Evolutionary conservation across 805 yeast species (phyloP).

Genomic region (Candida xiaguanensis): DNA sequence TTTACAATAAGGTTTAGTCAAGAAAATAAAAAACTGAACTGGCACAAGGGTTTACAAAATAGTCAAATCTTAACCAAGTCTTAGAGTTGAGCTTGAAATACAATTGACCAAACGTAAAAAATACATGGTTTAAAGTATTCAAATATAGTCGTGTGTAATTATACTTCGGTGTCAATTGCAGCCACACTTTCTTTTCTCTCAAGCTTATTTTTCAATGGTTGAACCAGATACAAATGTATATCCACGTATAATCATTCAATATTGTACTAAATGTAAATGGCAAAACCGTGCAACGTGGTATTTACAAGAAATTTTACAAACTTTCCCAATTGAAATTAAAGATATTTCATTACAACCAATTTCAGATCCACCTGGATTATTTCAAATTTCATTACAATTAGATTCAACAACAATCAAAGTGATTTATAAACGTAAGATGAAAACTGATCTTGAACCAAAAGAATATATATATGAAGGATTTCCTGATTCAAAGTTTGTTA

Average conservation of each 20-base stretch:
- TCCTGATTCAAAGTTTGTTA: slow-evolving; percentile 80
- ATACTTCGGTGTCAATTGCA: no score
- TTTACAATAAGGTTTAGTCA: no score
- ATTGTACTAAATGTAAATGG: slow-evolving; percentile 87
- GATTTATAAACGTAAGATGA: slow-evolving; percentile 53
- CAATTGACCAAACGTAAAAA: no score
- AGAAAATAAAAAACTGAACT: no score
- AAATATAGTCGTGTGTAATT: no score
- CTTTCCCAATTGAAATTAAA: slow-evolving; percentile 64
- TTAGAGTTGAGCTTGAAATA: no score
- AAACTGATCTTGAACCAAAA: slow-evolving; percentile 26
- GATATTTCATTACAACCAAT: slow-evolving; percentile 25
- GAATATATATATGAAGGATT: slow-evolving; percentile 58
- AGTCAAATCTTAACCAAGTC: no score
- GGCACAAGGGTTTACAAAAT: no score
- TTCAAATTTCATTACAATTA: slow-evolving; percentile 16
- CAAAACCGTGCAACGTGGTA: slow-evolving; percentile 86
- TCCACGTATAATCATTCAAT: slow-evolving; percentile 66
- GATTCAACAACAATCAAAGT: slow-evolving; percentile 9
- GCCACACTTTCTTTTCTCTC: no score
- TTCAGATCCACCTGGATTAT: slow-evolving; percentile 21
- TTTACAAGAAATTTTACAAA: slow-evolving; percentile 77
- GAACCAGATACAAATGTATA: slow-evolving; percentile 18
- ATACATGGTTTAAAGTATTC: no score
- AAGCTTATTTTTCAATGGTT: slow-evolving; percentile 4